phyloP scores from a whole-genome alignment of 1,284 basidiomycete genomes.

The Boletus sp. region DNA sequence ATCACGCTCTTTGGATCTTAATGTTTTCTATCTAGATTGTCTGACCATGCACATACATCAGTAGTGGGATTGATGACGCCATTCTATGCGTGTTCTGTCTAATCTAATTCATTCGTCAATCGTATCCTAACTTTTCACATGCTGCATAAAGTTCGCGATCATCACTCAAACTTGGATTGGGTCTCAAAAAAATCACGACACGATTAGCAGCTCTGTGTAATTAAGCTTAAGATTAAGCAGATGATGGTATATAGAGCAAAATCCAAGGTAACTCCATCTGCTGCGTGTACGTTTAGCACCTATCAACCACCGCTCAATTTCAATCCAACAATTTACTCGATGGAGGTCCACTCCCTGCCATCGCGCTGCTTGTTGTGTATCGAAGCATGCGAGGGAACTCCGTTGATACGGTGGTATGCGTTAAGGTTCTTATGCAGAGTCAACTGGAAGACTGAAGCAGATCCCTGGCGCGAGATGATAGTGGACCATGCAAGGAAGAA shows the following conservation, averaged over 20 bases:
- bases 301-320: not conserved
- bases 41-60: too few relatives aligned
- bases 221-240: slow-evolving; percentile 33
- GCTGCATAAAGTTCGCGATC: too few relatives aligned
- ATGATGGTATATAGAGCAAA: slow-evolving; percentile 22
- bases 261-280: slow-evolving; percentile 16
- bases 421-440: slow-evolving; percentile 97
- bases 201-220: slow-evolving; percentile 6
- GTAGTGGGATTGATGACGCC: too few relatives aligned
- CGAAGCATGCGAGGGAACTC: slow-evolving; percentile 70
- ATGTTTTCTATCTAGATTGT: too few relatives aligned
- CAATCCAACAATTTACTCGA: slow-evolving; percentile 19
- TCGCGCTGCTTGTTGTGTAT: slow-evolving; percentile 53
- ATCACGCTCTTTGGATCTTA: not conserved
- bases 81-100: too few relatives aligned
- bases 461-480: slow-evolving; percentile 78
- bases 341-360: slow-evolving; percentile 27
- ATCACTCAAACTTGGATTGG: too few relatives aligned
- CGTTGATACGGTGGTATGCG: slow-evolving; percentile 84
- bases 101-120: too few relatives aligned
- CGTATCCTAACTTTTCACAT: too few relatives aligned
- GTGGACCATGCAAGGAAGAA: slow-evolving; percentile 85
- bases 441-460: slow-evolving; percentile 90
- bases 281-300: slow-evolving; percentile 4
- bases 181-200: too few relatives aligned